Conservation (phyloP, 1,284 basidiomycete species). For the Ceraceosorus guamensis region DNA sequence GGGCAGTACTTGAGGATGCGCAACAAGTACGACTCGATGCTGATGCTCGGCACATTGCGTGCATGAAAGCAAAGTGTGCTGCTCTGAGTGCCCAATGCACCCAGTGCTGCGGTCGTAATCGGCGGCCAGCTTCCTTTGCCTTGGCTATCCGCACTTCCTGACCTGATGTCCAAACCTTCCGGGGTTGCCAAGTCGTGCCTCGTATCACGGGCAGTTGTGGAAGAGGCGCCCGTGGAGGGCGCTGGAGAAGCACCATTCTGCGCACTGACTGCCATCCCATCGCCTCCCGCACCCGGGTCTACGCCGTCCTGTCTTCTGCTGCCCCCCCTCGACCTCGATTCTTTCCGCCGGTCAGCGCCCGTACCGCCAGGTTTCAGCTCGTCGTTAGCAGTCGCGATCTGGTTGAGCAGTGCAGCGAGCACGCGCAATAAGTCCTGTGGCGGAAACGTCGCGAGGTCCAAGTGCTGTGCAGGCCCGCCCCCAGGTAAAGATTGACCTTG, state of each 20-base stretch:
- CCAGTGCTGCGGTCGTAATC: constrained; percentile 67
- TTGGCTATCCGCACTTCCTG: constrained; percentile 1
- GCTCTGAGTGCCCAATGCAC: constrained; percentile 68
- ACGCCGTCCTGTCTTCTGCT: neutral
- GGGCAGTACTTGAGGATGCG: constrained; percentile 97
- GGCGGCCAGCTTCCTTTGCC: constrained; percentile 11
- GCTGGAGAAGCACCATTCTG: neutral
- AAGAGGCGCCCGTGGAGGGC: neutral
- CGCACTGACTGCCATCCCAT: neutral
- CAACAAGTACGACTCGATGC: constrained; percentile 86
- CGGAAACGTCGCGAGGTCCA: constrained; percentile 57
- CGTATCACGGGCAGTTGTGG: neutral
- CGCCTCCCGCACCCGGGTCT: neutral
- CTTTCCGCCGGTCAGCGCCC: constrained; percentile 14
- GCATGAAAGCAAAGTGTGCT: constrained; percentile 89
- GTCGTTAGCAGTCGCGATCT: constrained; percentile 89
- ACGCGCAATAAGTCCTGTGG: constrained; percentile 67
- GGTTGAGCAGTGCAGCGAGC: constrained; percentile 79
- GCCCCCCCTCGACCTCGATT: constrained; percentile 7
- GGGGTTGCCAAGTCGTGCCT: no score
- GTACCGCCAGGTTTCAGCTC: constrained; percentile 40
- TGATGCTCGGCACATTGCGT: constrained; percentile 86
- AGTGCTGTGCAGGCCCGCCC: constrained; percentile 36
- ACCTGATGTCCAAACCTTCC: no score
- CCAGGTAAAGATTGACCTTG: no score